Evolutionary conservation across 352 stramenopile genomes (phyloP), one percentile per base, ranked within the genome.

Genomic region (Phytophthora sp.): DNA sequence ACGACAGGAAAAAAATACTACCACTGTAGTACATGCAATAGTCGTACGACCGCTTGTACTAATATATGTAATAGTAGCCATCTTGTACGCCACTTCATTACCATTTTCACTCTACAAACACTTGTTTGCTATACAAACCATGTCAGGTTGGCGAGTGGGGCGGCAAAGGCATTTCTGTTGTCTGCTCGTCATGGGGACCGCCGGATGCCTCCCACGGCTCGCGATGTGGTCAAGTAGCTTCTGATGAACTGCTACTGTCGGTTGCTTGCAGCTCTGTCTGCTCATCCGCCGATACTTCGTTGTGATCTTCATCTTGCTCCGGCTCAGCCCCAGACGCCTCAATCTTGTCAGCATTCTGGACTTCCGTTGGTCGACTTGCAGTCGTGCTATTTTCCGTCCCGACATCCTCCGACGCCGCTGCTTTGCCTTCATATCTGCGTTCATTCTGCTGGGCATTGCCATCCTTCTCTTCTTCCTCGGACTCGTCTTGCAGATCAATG

Each of bases 401-500:
- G 15, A 9, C 30, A 35, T 9, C 54, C 4, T 16, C 20, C 24
- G 29, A 26, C 16, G 24, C 18, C 21, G n/a, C 30, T 26, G 50
- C 41, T 26, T 52, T 16, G 16, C 38, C 24, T 46, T 27, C 23
- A 27, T 16, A 20, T 23, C 26, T 39, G 24, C 42, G 26, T 56
- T 38, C 30, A 7, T 27, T 30, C 20, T 56, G 20, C 31, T 68
- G 31, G n/a, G 18, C 18, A 36, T 18, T 24, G 23, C 52, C 33
- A 4, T 44, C 23, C n/a, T 73, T 68, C 20, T 73, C 70, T 41
- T 77, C 71, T 29, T 66, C 62, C 38, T 74, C 69, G 9, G 71
- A 70, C 27, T 76, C 71, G 31, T 65, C 66, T 18, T 76, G 66
- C 16, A 79, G 49, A 50, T 79, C 71, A 42, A 79, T 73, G 7